A percentile compares a stretch with the other conserved stretches of the same genome.
Conservation (phyloP, 2,329 filamentous ascomycete genomes). For the Phoma herbarum region DNA sequence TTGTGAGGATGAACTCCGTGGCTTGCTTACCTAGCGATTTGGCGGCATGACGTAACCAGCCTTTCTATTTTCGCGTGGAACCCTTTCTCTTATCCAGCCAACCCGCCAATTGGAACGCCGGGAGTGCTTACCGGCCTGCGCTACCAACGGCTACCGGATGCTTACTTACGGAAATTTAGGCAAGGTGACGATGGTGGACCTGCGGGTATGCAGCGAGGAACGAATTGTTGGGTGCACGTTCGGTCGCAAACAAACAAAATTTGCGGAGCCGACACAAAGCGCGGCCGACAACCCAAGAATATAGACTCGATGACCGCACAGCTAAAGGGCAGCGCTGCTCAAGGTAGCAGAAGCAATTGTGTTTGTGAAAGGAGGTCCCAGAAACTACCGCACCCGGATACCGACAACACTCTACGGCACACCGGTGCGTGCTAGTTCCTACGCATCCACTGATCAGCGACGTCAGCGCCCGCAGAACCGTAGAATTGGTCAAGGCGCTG, state of each 20-base stretch:
- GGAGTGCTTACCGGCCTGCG: background rate
- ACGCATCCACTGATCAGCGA: constrained; percentile 15
- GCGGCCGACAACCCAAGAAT: background rate
- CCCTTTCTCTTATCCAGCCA: background rate
- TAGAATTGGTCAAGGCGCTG: background rate
- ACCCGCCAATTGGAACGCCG: constrained; percentile 1
- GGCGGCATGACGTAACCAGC: constrained; percentile 10
- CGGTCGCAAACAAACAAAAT: constrained; percentile 12
- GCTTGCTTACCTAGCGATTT: constrained; percentile 8
- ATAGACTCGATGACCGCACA: background rate
- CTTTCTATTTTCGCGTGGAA: background rate
- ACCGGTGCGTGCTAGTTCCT: constrained; percentile 8
- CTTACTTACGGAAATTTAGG: constrained; percentile 4
- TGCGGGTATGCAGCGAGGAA: constrained; percentile 1
- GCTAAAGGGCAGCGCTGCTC: background rate
- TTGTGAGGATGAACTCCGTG: background rate
- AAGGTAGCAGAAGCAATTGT: background rate
- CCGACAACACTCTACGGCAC: constrained; percentile 18
- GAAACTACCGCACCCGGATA: constrained; percentile 11
- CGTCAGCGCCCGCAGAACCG: constrained; percentile 13
- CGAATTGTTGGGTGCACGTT: constrained; percentile 4
- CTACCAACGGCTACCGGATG: constrained; percentile 1
- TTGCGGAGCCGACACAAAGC: constrained; percentile 17
- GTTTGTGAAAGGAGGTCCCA: background rate
- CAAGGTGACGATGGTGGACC: background rate